Evolutionary conservation across 108 stramenopile genomes (phyloP).

Genomic region (Fistulifera solaris): DNA sequence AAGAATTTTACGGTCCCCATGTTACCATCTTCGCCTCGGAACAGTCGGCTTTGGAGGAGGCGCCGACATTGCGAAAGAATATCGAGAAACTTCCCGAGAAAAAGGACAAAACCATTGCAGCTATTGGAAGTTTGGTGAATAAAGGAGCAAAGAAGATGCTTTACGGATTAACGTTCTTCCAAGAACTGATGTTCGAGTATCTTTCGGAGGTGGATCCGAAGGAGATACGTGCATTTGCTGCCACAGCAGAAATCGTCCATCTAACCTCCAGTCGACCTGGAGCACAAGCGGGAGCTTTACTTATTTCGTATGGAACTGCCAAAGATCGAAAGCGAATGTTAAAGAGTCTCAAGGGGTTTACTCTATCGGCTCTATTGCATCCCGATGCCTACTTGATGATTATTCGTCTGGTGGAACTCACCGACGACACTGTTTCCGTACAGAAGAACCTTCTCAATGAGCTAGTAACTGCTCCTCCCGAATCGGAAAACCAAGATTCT

Average conservation of each 20-base stretch:
- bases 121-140: conserved; percentile 45
- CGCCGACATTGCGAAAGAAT: conserved; percentile 21
- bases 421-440: conserved; percentile 91
- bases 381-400: conserved; percentile 85
- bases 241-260: conserved; percentile 66
- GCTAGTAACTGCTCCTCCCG: conserved; percentile 33
- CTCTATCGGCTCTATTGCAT: conserved; percentile 72
- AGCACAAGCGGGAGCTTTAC: conserved; percentile 68
- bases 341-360: conserved; percentile 88
- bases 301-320: conserved; percentile 77
- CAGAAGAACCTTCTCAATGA: conserved; percentile 87
- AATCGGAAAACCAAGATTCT: not conserved
- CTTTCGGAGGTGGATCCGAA: conserved; percentile 42
- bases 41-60: not conserved
- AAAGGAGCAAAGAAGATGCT: conserved; percentile 81
- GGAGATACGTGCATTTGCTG: conserved; percentile 51
- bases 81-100: conserved; percentile 52
- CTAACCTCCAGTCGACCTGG: conserved; percentile 81
- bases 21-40: conserved; percentile 54
- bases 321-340: conserved; percentile 89
- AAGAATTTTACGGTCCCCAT: conserved; percentile 87
- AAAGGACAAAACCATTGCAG: conserved; percentile 39
- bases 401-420: conserved; percentile 74
- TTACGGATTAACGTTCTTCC: conserved; percentile 76
- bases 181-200: conserved; percentile 71